Evolutionary conservation across 2,329 filamentous ascomycete genomes (phyloP), one percentile per base, ranked within the genome.

Genomic region (Fusarium sp.): DNA sequence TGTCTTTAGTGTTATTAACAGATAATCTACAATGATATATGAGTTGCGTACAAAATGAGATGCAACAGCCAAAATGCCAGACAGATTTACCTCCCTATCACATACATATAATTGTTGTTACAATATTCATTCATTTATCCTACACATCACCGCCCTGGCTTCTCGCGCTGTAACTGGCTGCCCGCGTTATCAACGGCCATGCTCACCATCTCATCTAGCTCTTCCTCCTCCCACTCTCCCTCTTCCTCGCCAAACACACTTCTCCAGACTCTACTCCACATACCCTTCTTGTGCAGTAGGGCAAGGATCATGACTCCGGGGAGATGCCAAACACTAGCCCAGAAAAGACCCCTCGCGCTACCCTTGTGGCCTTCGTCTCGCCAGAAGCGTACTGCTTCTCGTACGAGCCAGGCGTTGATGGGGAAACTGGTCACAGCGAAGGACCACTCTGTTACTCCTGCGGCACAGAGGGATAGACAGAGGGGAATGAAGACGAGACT

Each of bases 241-340:
- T 86, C 84, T 2, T 88, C 88, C 20, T 87, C 83, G 0, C 91
- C 92, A 57, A 88, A 83, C 0, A 92, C 81, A 58, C 88, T 88
- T 58, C 85, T 87, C 90, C 92, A 95, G n/a, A 95, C 88, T 17
- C 94, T 87, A 68, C 90, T 87, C 94, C 93, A 96, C 81, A 97
- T 86, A 0, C 95, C 95, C 82, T 94, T 97, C 87, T 99, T 99
- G 80, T 97, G 93, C 57, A 92, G 88, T 80, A 98, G 91, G 4
- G 94, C 95, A 64, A 98, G 83, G 46, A 98, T 94, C 85, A 99
- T 89, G 42, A 98, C 87, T 26, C 91, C 92, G 0, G 96, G 96
- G 48, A 99, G 80, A 81, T 98, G 95, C 96, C 95, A 98, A 11
- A 99, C 94, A 78, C 94, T 97, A 3, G 96, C 95, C 96, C 96